Evolutionary conservation across 805 yeast genomes (phyloP), one percentile per base, ranked within the genome.

Genomic region (Kodamaea fukazawae): DNA sequence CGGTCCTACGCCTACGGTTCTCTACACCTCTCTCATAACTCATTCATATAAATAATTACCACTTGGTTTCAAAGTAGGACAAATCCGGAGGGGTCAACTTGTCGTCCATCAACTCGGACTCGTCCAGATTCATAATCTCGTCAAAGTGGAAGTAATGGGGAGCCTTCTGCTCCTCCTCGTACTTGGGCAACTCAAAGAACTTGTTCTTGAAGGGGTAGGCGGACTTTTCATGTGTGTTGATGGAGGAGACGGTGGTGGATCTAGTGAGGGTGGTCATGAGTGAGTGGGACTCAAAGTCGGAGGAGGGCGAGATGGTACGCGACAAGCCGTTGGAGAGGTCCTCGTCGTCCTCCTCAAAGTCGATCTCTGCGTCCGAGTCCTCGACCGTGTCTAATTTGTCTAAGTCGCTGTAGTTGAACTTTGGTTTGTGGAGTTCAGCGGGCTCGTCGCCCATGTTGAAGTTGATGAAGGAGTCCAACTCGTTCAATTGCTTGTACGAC

Each of bases 181-280:
- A 64, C 25, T 49, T 51, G 4, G 73, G 72, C 34, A 67, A 53
- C 16, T 61, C 66, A 38, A 60, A 60, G 43, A 64, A 59, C 36
- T 55, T 50, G 37, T 41, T 40, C 20, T 42, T 45, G 34, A 46
- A 46, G 4, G 54, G 47, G 31, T 43, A 45, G 12, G 32, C 41
- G 27, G 33, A 32, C 20, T 48, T 40, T 7, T 38, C 36, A 22
- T 44, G 48, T 32, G 46, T 46, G 32, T 43, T 43, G 29, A 47
- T 43, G 14, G 42, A 39, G 11, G 67, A 59, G 4, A 66, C 69
- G 2, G 73, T 67, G 17, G 73, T 69, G 9, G 71, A 65, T 38
- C 73, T 46, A 0, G 73, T 69, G 37, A 67, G 54, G 7, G 66
- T 49, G 13, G 63, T 49, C 73, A 67, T 68, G 36, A 68, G 53